Conservation (phyloP, 495 filamentous ascomycete species). For the Daldinia loculata region DNA sequence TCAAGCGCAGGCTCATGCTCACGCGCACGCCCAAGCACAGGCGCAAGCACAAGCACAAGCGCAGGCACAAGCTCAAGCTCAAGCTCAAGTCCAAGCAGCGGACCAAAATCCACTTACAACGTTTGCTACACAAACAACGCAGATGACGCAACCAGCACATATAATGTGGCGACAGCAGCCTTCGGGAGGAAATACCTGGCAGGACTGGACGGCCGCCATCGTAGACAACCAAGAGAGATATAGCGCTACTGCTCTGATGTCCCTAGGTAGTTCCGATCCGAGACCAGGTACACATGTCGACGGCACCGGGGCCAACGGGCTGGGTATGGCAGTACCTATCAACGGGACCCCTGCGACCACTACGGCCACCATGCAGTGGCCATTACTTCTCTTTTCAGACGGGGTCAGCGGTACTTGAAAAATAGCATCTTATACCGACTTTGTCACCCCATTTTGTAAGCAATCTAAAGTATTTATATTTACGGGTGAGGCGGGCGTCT, state of each 20-base stretch:
- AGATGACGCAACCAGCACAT: constrained; percentile 41
- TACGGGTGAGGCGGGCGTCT: constrained; percentile 1
- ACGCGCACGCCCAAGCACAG: constrained; percentile 37
- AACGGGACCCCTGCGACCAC: constrained; percentile 34
- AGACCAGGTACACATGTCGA: constrained; percentile 35
- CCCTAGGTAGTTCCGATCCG: constrained; percentile 45
- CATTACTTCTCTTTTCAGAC: constrained; percentile 43
- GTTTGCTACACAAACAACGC: constrained; percentile 42
- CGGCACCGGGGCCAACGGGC: constrained; percentile 11
- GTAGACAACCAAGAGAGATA: constrained; percentile 57
- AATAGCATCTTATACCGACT: neutral
- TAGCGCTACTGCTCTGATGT: constrained; percentile 55
- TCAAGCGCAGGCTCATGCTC: constrained; percentile 39
- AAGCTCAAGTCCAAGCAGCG: constrained; percentile 41
- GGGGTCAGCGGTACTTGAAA: constrained; percentile 43
- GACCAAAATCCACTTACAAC: constrained; percentile 42
- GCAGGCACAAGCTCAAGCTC: constrained; percentile 41
- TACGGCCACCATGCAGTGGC: constrained; percentile 42
- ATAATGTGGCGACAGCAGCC: constrained; percentile 46
- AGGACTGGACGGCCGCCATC: constrained; percentile 59
- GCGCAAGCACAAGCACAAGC: constrained; percentile 41
- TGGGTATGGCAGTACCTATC: constrained; percentile 37
- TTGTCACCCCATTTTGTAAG: neutral
- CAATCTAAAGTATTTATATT: constrained; percentile 1
- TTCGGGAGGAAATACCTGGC: constrained; percentile 54